Percentiles rank a stretch among this genome's conserved stretches.
Evolutionary conservation across 306 rosid species (phyloP).

Genomic region (Acacia acuminata): DNA sequence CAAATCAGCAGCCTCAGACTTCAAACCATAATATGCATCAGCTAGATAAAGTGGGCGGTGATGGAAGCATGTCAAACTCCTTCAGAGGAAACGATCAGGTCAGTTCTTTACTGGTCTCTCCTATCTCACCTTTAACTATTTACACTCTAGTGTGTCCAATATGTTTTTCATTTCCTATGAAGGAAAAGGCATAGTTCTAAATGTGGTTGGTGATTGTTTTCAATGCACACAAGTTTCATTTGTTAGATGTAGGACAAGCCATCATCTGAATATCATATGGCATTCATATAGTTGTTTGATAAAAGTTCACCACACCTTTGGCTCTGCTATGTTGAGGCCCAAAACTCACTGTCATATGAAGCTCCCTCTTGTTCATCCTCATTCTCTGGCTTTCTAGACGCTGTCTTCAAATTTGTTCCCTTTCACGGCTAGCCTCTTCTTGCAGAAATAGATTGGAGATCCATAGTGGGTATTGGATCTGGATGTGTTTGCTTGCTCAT

Average conservation of each 20-base stretch:
- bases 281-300: not conserved
- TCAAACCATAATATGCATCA: constrained; percentile 83
- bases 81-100: constrained; percentile 99
- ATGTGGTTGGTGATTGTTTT: not conserved
- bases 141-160: not conserved
- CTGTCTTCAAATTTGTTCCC: not conserved
- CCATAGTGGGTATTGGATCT: not conserved
- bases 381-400: not conserved
- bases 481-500: not conserved
- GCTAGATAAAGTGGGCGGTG: constrained; percentile 88
- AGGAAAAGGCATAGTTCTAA: not conserved
- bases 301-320: not conserved
- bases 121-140: not conserved
- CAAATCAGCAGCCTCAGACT: constrained; percentile 81
- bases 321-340: not conserved
- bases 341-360: not conserved
- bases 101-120: constrained; percentile 37
- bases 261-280: not conserved
- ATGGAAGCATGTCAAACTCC: constrained; percentile 91
- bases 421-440: not conserved
- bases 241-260: not conserved
- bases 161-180: not conserved
- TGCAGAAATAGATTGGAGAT: not conserved
- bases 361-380: not conserved
- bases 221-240: not conserved